Evolutionary conservation across 306 rosid genomes (phyloP).

Genomic region (Ceratonia siliqua): DNA sequence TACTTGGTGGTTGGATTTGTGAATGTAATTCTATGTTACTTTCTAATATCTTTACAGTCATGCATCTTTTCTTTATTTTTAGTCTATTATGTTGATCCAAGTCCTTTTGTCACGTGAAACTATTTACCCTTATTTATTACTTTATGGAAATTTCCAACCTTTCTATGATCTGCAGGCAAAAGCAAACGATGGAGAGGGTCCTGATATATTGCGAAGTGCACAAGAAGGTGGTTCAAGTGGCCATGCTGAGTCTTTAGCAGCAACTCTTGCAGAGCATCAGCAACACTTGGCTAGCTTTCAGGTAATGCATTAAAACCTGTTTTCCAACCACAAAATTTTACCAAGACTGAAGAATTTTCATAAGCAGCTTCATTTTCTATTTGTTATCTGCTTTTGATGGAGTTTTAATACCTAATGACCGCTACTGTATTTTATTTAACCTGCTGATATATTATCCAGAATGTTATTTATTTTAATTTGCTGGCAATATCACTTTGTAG

Average conservation of each 20-base stretch:
- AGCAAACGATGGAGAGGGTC: slow-evolving; percentile 95
- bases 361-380: slow-evolving; percentile 16
- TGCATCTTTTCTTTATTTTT: slow-evolving; percentile 18
- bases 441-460: slow-evolving; percentile 21
- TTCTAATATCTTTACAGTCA: not conserved
- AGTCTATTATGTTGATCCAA: not conserved
- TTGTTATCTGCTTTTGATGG: not conserved
- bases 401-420: not conserved
- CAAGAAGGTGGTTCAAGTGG: slow-evolving; percentile 77
- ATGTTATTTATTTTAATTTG: not conserved
- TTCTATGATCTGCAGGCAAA: slow-evolving; percentile 62
- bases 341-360: slow-evolving; percentile 8
- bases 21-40: not conserved
- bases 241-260: slow-evolving; percentile 86
- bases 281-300: slow-evolving; percentile 97
- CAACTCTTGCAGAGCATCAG: slow-evolving; percentile 96
- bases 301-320: slow-evolving; percentile 49
- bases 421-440: not conserved
- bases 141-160: slow-evolving; percentile 20
- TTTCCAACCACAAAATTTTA: slow-evolving; percentile 12
- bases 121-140: slow-evolving; percentile 18
- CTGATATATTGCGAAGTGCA: slow-evolving; percentile 75
- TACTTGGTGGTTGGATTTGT: slow-evolving; percentile 21
- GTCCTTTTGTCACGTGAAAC: not conserved
- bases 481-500: not conserved